These are phyloP conservation scores for Annulohypoxylon nitens DNA, from an alignment of 495 filamentous ascomycete species.

Conservation along the genomic window DNA sequence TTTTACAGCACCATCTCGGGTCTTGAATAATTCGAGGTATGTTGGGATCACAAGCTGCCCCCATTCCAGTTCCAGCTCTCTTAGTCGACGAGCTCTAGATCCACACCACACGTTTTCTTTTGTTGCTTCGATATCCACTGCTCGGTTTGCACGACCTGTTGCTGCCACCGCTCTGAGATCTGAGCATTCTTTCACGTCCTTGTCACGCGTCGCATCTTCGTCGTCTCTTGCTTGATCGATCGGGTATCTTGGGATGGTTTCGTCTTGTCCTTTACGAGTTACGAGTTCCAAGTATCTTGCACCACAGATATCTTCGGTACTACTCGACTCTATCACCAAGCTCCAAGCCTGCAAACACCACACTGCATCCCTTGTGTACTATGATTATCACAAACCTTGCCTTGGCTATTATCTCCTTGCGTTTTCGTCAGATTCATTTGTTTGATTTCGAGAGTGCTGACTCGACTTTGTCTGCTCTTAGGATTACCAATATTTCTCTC, in stretches of 20 bases:
- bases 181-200: constrained; percentile 22
- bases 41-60: constrained; percentile 46
- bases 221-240: constrained; percentile 5
- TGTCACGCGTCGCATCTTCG: constrained; percentile 36
- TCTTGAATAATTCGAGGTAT: constrained; percentile 37
- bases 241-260: background rate
- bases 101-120: constrained; percentile 42
- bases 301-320: constrained; percentile 24
- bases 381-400: constrained; percentile 11
- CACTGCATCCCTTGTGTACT: constrained; percentile 28
- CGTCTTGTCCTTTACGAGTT: background rate
- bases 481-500: constrained; percentile 6
- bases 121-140: constrained; percentile 28
- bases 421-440: background rate
- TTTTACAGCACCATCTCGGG: background rate
- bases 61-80: constrained; percentile 33
- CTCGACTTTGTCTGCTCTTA: constrained; percentile 27
- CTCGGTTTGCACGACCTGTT: constrained; percentile 32
- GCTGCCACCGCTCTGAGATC: constrained; percentile 22
- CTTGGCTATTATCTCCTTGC: constrained; percentile 6
- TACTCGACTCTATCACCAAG: constrained; percentile 20
- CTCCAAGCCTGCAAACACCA: constrained; percentile 28
- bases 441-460: constrained; percentile 27
- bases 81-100: constrained; percentile 43
- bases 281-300: constrained; percentile 21